A percentile compares a stretch with the other conserved stretches of the same genome.
These are phyloP conservation scores for Leucogyrophana mollusca DNA, from an alignment of 768 basidiomycete species.

Conservation along the genomic window DNA sequence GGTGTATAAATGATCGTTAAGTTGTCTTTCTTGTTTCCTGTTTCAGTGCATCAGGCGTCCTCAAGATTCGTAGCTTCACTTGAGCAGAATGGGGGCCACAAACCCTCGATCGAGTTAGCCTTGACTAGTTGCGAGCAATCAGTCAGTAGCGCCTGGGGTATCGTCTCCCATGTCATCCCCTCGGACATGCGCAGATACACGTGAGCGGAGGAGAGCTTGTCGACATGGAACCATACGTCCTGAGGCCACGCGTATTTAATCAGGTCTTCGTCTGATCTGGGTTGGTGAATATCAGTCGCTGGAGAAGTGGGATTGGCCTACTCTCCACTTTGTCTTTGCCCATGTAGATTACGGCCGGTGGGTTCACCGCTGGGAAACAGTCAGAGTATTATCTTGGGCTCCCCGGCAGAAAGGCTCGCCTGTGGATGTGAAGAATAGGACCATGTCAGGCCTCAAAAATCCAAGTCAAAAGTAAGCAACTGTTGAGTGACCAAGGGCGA, in stretches of 20 bases:
- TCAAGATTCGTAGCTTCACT: neutral
- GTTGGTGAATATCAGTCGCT: slow-evolving; percentile 15
- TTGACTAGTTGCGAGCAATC: slow-evolving; percentile 97
- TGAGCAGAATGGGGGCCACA: neutral
- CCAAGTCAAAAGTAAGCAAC: no score
- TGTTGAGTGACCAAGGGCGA: no score
- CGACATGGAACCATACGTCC: slow-evolving; percentile 96
- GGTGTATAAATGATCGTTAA: slow-evolving; percentile 94
- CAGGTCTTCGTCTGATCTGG: slow-evolving; percentile 82
- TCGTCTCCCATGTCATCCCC: slow-evolving; percentile 83
- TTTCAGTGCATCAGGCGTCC: neutral
- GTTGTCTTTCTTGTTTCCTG: slow-evolving; percentile 96
- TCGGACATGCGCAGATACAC: slow-evolving; percentile 92
- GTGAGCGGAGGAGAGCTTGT: slow-evolving; percentile 95
- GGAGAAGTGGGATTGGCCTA: slow-evolving; percentile 36
- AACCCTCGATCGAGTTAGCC: slow-evolving; percentile 96
- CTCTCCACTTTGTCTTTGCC: slow-evolving; percentile 97
- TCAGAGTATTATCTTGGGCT: slow-evolving; percentile 9
- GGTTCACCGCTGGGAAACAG: slow-evolving; percentile 46
- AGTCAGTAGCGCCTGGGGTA: slow-evolving; percentile 71
- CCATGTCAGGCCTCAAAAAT: slow-evolving; percentile 45
- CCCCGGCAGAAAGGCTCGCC: slow-evolving; percentile 24
- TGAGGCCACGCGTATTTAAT: slow-evolving; percentile 91
- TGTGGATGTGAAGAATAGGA: slow-evolving; percentile 61
- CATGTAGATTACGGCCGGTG: slow-evolving; percentile 83